Conservation (phyloP, 2,329 filamentous ascomycete genomes). For the Byssothecium circinans region DNA sequence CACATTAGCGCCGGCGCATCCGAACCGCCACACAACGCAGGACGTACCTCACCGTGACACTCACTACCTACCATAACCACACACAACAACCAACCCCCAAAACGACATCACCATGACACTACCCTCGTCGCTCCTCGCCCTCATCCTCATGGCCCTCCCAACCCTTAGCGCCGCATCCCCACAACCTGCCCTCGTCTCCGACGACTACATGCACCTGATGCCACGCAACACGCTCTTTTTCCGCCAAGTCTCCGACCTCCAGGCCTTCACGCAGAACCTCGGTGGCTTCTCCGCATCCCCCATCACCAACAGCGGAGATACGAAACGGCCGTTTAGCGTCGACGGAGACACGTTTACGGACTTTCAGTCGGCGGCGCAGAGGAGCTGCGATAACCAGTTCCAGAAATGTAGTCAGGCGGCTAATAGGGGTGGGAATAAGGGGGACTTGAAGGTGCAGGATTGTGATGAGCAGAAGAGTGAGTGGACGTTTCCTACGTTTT, state of each 20-base stretch:
- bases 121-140: constrained; percentile 22
- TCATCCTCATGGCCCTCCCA: constrained; percentile 24
- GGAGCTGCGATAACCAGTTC: constrained; percentile 66
- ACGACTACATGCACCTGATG: constrained; percentile 29
- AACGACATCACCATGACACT: constrained; percentile 11
- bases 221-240: constrained; percentile 39
- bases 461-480: constrained; percentile 58
- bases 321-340: constrained; percentile 47
- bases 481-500: constrained; percentile 3
- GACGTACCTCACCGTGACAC: background rate
- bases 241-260: constrained; percentile 34
- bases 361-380: constrained; percentile 57
- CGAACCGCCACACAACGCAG: too few species aligned
- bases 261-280: constrained; percentile 49
- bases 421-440: constrained; percentile 54
- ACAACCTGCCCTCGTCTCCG: constrained; percentile 23
- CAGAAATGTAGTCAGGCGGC: constrained; percentile 54
- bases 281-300: constrained; percentile 57
- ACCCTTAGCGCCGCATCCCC: constrained; percentile 25
- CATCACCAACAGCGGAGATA: constrained; percentile 51
- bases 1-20: too few species aligned
- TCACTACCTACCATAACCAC: background rate
- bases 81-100: background rate
- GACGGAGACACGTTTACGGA: constrained; percentile 54
- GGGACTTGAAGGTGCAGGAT: constrained; percentile 48